phyloP scores from a whole-genome alignment of 164 flowering plant genomes.

The Kalanchoe fedtschenkoi region DNA sequence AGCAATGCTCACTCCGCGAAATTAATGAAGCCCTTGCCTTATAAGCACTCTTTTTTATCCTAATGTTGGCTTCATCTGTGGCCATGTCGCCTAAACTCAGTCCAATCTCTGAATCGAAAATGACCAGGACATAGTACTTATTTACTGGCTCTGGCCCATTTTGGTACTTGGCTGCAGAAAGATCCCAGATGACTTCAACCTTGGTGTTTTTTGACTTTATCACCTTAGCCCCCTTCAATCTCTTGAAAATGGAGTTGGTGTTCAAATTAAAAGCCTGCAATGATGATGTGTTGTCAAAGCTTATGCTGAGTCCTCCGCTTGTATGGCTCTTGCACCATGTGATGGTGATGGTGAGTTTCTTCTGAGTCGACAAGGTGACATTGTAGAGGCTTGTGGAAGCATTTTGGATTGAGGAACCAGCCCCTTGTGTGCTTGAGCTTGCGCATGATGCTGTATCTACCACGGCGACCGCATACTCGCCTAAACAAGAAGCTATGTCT shows the following conservation, averaged over 20 bases:
- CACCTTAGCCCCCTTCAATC: slow-evolving; percentile 12
- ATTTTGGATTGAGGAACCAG: slow-evolving; percentile 47
- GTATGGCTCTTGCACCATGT: slow-evolving; percentile 50
- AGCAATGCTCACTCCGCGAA: slow-evolving; percentile 20
- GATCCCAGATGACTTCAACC: slow-evolving; percentile 5
- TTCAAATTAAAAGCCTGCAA: slow-evolving; percentile 33
- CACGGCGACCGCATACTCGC: slow-evolving; percentile 56
- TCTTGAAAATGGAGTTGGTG: slow-evolving; percentile 41
- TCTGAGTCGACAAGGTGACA: slow-evolving; percentile 32
- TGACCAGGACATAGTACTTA: slow-evolving; percentile 3
- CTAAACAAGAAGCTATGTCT: slow-evolving; percentile 64
- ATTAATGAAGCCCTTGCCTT: slow-evolving; percentile 30
- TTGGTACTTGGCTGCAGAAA: background rate
- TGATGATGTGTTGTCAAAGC: slow-evolving; percentile 29
- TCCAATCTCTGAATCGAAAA: slow-evolving; percentile 5
- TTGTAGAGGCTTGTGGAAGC: slow-evolving; percentile 49
- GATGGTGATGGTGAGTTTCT: slow-evolving; percentile 37
- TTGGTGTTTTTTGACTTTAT: background rate
- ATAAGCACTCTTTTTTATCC: background rate
- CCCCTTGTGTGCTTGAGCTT: slow-evolving; percentile 16
- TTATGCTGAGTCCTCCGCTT: slow-evolving; percentile 43
- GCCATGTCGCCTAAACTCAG: slow-evolving; percentile 7
- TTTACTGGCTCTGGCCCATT: background rate
- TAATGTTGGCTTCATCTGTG: background rate
- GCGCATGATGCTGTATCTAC: slow-evolving; percentile 20